Evolutionary conservation across 129 eudicot genomes (phyloP), one percentile per base, ranked within the genome.

Genomic region (Centella asiatica): DNA sequence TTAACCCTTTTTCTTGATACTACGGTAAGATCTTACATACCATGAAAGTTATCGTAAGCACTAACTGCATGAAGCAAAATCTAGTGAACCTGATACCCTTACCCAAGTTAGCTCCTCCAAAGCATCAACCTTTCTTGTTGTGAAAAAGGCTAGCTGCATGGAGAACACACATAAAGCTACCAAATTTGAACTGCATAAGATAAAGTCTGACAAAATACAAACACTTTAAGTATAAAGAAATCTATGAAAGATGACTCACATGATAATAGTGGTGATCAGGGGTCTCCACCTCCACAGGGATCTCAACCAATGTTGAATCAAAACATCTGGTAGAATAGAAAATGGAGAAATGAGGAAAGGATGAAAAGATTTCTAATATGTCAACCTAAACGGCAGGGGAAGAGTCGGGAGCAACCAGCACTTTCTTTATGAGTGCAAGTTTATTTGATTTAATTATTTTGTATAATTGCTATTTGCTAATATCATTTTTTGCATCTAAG

Each of bases 31-130:
- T 33, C 5, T 8, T 19, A 63, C 37, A 29, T 31, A 63, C 33
- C 1, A 22, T 48, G 4, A 26, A 14, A 54, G 4, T 22, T 26
- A 54, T 31, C 20, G 34, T 28, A 13, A 54, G n/a, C 2, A 24
- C 10, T 2, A 52, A 52, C 58, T 18, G 24, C 48, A 19, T 18
- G 15, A 44, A 40, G 67, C 44, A 33, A 6, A 26, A 25, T 26
- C 24, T 4, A 52, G 32, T 63, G 6, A 24, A 51, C 61, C 32
- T 48, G 19, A 49, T 4, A 52, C n/a, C 76, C 94, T 78, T 76
- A 90, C 97, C 97, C 98, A 87, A 60, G 98, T 92, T 60, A 90
- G 75, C 65, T 90, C 98, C 79, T 92, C 98, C 60, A 82, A 65
- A 44, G 98, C 98, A 70, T 77, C 72, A 57, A 87, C 84, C 67